Evolutionary conservation across 208 protist genomes (phyloP), one percentile per base, ranked within the genome.

Genomic region (Trypanosoma mega): DNA sequence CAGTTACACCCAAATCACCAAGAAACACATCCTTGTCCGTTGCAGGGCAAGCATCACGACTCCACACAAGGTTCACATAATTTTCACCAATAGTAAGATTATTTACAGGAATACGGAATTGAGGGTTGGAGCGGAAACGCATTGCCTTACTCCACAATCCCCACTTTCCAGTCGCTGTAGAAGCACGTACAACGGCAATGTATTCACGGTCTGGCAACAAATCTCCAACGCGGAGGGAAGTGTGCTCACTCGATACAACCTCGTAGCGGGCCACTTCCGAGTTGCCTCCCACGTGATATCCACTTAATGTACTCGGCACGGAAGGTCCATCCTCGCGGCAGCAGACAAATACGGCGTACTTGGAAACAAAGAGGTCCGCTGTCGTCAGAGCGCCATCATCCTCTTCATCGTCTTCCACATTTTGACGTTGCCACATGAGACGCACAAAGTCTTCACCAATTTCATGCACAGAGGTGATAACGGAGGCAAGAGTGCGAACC

Each of bases 41-140:
- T 29, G 69, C 24, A 2, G 72, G 70, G 49, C 73, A 33, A 23
- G 72, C 60, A 43, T 90, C 85, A 30, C 89, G 84, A 47, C 69
- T 80, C 89, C 92, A 97, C 18, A 84, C 68, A 18, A 97, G 68
- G 49, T 78, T 75, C 21, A 95, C 85, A 73, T 97, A 97, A 72
- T 97, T 97, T 71, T 97, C 92, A n/a, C 92, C 92, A 62, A 96
- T 90, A 49, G 65, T 90, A 26, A 96, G 82, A 49, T 92, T 80
- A 45, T 89, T 78, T 16, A 91, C 78, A 11, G 92, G 89, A 53
- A 97, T 89, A 45, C 78, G 68, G 61, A 94, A 94, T 64, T 91
- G 89, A 24, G 87, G 47, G 55, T 91, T 94, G 18, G 92, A 92
- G 63, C 87, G 83, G 63, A 97, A 97, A 49, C 64, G 77, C n/a